Percentiles rank a stretch among this genome's conserved stretches.
Evolutionary conservation across 2,329 filamentous ascomycete genomes (phyloP).

Genomic region (Hymenoscyphus albidus): DNA sequence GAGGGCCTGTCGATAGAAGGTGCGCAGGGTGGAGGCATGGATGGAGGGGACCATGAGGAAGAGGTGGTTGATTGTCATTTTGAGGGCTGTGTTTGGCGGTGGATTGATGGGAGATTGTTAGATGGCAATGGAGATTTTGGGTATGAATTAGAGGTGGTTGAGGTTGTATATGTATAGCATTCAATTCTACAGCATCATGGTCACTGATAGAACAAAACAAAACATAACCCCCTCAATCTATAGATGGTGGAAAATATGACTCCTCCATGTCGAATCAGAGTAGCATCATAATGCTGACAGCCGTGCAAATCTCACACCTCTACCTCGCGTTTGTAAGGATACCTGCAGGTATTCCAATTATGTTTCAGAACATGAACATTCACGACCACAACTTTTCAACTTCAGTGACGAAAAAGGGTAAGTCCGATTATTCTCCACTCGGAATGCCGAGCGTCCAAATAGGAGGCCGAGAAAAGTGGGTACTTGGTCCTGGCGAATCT

Average conservation of each 20-base stretch:
- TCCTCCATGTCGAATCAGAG: not conserved
- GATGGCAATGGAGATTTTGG: too few relatives aligned
- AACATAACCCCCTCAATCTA: not conserved
- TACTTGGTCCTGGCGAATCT: not conserved
- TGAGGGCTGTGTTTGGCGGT: not conserved
- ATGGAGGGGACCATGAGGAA: slow-evolving; percentile 16
- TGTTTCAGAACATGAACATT: not conserved
- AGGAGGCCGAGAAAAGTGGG: not conserved
- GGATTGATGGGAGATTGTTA: not conserved
- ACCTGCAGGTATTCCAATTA: not conserved
- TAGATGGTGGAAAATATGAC: not conserved
- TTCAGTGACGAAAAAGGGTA: not conserved
- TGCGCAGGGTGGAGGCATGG: slow-evolving; percentile 13
- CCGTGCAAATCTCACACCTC: not conserved
- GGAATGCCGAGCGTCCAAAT: slow-evolving; percentile 12
- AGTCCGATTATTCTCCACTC: not conserved
- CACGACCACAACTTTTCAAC: not conserved
- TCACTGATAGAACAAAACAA: not conserved
- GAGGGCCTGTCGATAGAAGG: slow-evolving; percentile 16
- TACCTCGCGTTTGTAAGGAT: not conserved
- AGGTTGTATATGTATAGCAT: too few relatives aligned
- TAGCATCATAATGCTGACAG: not conserved
- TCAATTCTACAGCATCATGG: not conserved
- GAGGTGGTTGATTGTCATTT: slow-evolving; percentile 27
- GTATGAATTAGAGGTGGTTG: too few relatives aligned